Base-by-base conservation (phyloP, 108 stramenopile species). In the Cyclotella cryptica region DNA sequence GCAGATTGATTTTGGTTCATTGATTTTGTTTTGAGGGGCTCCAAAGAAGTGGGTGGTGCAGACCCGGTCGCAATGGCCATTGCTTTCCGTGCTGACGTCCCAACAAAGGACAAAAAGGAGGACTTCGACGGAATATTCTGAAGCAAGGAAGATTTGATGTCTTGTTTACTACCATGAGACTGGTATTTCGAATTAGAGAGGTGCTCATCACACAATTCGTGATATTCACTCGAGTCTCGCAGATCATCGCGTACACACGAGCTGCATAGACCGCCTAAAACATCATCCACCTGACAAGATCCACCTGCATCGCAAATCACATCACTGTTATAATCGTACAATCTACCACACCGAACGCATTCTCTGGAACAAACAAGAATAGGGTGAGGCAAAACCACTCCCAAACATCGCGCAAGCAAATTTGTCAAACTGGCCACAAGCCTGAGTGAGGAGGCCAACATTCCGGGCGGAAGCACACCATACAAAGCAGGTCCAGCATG, bases 401-500 rank as follows among this genome's bases (percentile, higher is more conserved):
- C 90, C 46, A 94, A 69, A 86, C 89, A 91, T 42, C 88, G 66
- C 17, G 93, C 90, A 27, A 91, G 86, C 52, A 88, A 79, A 57
- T 77, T 75, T 9, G 90, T 94, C 35, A 91, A 66, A 21, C 84
- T 85, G 19, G 91, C 93, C 43, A 94, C 90, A 59, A 94, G 44
- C 26, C 93, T 79, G 39, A 94, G 78, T 28, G 87, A 87, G 11
- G 88, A 89, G 72, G 86, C 84, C 46, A 94, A 67, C 80, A 91
- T 90, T 28, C 46, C 74, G 10, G 87, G 87, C 21, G 93, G 93
- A 39, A 94, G 77, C 26, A 91, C 87, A 17, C 89, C 89, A 67
- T 90, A 91, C 27, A 94, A 66, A 69, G 89, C 90, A 30, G 91
- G 93, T 19, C 91, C 93, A 0, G 91, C 91, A 71, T 94, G 88